phyloP scores from a whole-genome alignment of 2,329 filamentous ascomycete genomes.

The Sporothrix humicola region DNA sequence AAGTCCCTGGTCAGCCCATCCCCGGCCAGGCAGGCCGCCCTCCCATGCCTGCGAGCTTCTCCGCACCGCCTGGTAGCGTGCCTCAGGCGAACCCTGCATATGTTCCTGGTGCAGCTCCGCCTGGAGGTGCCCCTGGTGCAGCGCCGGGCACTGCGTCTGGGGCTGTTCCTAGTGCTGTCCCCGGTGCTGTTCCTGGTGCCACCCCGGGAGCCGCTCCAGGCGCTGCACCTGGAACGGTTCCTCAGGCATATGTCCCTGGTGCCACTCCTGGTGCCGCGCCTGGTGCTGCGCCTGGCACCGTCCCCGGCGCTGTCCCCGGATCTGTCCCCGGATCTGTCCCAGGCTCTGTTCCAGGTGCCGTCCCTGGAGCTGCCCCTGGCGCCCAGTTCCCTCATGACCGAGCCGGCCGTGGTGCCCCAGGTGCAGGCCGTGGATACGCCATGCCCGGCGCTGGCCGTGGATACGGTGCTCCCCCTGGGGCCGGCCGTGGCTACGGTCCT shows the following conservation, averaged over 20 bases:
- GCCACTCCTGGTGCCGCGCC: not conserved
- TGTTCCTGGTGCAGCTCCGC: not conserved
- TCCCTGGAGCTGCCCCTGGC: not conserved
- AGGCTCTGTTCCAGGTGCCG: not conserved
- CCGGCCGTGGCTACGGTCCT: not conserved
- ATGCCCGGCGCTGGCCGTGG: slow-evolving; percentile 1
- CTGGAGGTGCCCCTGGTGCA: not conserved
- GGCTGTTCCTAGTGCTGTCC: not conserved
- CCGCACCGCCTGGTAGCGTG: not conserved
- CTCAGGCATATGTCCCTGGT: not conserved
- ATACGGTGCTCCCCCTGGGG: not conserved
- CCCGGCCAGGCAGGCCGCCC: not conserved
- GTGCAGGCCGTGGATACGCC: slow-evolving; percentile 17
- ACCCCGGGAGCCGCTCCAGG: not conserved
- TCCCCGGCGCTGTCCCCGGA: not conserved
- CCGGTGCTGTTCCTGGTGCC: not conserved
- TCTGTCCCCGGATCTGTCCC: not conserved
- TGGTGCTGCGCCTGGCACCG: not conserved
- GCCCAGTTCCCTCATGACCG: not conserved
- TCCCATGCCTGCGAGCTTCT: slow-evolving; percentile 4
- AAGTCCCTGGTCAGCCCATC: not conserved
- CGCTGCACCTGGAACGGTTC: not conserved
- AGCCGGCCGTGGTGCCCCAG: not conserved
- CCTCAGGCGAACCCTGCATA: not conserved
- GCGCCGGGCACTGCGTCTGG: not conserved